A percentile compares a stretch with the other conserved stretches of the same genome.
phyloP scores from a whole-genome alignment of 148 eudicot genomes.

The Drosera capensis region DNA sequence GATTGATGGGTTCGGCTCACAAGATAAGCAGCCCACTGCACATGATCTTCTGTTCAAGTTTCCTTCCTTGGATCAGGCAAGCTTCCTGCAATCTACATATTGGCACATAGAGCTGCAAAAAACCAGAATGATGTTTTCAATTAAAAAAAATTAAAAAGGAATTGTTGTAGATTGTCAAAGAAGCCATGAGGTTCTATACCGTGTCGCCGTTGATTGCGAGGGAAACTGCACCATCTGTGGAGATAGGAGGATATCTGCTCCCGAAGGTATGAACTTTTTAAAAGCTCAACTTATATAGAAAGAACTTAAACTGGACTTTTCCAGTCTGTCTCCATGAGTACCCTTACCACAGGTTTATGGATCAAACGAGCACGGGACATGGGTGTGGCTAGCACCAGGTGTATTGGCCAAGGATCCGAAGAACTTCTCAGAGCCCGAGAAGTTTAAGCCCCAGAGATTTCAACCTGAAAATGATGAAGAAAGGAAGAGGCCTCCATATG shows the following conservation, averaged over 20 bases:
- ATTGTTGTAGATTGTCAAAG: conserved; percentile 58
- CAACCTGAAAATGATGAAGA: conserved; percentile 62
- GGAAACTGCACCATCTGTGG: conserved; percentile 55
- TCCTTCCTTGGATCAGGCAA: conserved; percentile 73
- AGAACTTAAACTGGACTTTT: not conserved
- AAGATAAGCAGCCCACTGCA: conserved; percentile 40
- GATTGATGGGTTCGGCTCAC: conserved; percentile 59
- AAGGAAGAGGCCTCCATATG: conserved; percentile 81
- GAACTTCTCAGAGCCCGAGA: conserved; percentile 74
- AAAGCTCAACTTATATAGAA: not conserved
- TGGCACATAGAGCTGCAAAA: too few relatives aligned
- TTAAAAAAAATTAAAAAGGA: not conserved
- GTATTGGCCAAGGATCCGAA: conserved; percentile 79
- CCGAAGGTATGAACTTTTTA: conserved; percentile 41
- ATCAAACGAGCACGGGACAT: conserved; percentile 49
- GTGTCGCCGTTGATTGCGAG: conserved; percentile 84
- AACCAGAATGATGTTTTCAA: too few relatives aligned
- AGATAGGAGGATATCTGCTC: conserved; percentile 68
- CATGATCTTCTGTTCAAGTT: conserved; percentile 68
- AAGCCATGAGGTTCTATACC: conserved; percentile 78
- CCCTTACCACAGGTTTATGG: not conserved
- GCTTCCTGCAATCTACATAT: not conserved
- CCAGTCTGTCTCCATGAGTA: not conserved
- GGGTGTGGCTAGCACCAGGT: conserved; percentile 91
- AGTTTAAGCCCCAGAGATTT: conserved; percentile 81